These are phyloP conservation scores for Cordyceps tenuipes DNA, from an alignment of 2,329 filamentous ascomycete genomes.

Conservation along the genomic window DNA sequence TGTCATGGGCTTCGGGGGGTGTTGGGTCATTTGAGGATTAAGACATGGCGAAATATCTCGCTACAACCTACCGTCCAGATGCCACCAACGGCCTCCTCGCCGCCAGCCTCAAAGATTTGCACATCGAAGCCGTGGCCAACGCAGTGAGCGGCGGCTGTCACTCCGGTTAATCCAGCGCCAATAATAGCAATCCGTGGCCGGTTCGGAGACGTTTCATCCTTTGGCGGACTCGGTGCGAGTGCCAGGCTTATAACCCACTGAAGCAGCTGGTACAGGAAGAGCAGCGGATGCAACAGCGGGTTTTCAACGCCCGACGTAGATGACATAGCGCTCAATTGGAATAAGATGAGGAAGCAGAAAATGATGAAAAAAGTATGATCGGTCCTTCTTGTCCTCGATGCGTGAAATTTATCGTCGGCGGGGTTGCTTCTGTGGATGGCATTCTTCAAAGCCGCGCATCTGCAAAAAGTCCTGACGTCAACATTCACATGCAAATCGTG, in stretches of 20 bases:
- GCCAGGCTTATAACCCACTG: constrained; percentile 57
- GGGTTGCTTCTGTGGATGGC: not conserved
- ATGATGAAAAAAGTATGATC: not conserved
- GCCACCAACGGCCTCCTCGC: constrained; percentile 59
- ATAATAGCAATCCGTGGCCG: constrained; percentile 62
- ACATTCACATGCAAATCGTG: constrained; percentile 11
- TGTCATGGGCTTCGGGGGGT: not conserved
- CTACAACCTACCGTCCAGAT: constrained; percentile 62
- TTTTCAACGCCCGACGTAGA: constrained; percentile 27
- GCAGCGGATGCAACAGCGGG: constrained; percentile 43
- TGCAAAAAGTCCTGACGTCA: constrained; percentile 20
- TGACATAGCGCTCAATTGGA: constrained; percentile 21
- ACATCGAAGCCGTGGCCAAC: constrained; percentile 81
- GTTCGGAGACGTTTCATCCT: constrained; percentile 44
- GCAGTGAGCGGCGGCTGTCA: constrained; percentile 73
- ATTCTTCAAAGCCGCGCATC: not conserved
- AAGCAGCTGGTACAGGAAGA: constrained; percentile 55
- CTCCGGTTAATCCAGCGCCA: constrained; percentile 63
- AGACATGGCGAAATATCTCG: not conserved
- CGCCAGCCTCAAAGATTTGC: constrained; percentile 66
- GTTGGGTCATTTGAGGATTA: not conserved
- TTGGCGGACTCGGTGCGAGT: constrained; percentile 62
- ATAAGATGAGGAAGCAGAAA: not conserved
- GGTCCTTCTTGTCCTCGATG: no score
- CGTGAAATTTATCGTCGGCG: not conserved